Conservation (phyloP, 352 stramenopile species). For the Pythium monospermum region DNA sequence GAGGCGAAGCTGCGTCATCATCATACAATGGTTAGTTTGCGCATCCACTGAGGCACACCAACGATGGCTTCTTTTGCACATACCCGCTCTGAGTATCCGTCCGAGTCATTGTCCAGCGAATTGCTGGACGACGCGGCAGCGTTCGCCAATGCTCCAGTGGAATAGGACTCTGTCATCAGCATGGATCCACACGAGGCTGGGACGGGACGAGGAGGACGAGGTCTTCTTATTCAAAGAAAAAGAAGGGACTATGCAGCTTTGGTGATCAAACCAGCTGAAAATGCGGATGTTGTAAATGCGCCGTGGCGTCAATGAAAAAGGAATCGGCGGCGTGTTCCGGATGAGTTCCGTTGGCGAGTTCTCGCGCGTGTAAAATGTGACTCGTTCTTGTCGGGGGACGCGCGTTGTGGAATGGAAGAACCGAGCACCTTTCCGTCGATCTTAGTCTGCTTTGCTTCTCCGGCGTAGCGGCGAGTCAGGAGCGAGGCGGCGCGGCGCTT, state of each 20-base stretch:
- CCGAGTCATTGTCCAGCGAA: slow-evolving; percentile 41
- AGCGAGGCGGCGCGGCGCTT: slow-evolving; percentile 14
- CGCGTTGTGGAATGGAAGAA: slow-evolving; percentile 26
- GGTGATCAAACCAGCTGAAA: no score
- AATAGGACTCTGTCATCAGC: slow-evolving; percentile 67
- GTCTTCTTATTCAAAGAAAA: no score
- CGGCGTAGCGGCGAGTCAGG: slow-evolving; percentile 1
- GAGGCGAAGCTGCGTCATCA: slow-evolving; percentile 40
- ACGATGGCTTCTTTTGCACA: slow-evolving; percentile 1
- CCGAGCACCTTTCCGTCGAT: slow-evolving; percentile 27
- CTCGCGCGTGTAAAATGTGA: no score
- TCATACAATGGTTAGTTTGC: background rate
- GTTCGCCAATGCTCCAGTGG: slow-evolving; percentile 25
- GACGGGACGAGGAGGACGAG: no score
- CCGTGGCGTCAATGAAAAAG: no score
- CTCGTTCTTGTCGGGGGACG: slow-evolving; percentile 4
- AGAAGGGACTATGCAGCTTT: no score
- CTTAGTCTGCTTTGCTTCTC: slow-evolving; percentile 27
- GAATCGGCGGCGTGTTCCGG: slow-evolving; percentile 15
- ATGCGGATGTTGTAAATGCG: no score
- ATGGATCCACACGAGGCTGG: slow-evolving; percentile 18
- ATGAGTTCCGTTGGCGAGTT: slow-evolving; percentile 21
- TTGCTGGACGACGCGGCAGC: slow-evolving; percentile 21
- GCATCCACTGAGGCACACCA: background rate
- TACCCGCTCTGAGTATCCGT: slow-evolving; percentile 53